Evolutionary conservation across 179 eudicot genomes (phyloP).

Genomic region (Monotropa hypopitys): DNA sequence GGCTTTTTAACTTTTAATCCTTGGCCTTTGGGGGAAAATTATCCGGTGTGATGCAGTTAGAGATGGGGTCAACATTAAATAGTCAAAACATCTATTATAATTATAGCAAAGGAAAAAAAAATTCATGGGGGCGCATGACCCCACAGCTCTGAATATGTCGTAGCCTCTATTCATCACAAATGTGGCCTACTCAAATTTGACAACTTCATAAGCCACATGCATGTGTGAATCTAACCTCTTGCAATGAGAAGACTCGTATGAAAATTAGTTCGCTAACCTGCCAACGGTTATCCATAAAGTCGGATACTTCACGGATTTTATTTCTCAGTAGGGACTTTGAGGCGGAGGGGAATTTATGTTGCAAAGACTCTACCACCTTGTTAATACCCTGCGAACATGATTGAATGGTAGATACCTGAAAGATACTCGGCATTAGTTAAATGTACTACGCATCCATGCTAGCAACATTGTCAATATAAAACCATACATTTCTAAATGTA

Average conservation of each 20-base stretch:
- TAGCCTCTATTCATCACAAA: too few relatives aligned
- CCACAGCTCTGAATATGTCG: too few relatives aligned
- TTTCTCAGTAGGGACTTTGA: constrained; percentile 47
- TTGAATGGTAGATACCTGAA: constrained; percentile 61
- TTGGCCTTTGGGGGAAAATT: too few relatives aligned
- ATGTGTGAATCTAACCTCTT: background rate
- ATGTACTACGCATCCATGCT: background rate
- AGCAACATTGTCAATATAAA: background rate
- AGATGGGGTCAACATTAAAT: too few relatives aligned
- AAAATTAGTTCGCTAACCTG: constrained; percentile 38
- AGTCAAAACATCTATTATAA: too few relatives aligned
- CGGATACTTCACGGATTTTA: constrained; percentile 71
- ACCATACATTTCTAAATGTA: background rate
- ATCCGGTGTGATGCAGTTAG: too few relatives aligned
- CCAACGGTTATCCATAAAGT: constrained; percentile 66
- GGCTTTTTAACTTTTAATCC: too few relatives aligned
- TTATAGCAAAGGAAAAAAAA: too few relatives aligned
- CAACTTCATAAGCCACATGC: background rate
- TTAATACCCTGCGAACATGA: constrained; percentile 47
- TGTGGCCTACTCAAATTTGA: background rate
- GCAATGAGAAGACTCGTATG: background rate
- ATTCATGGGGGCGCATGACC: too few relatives aligned
- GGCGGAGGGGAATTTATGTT: constrained; percentile 42
- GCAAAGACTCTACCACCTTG: constrained; percentile 51
- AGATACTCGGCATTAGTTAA: background rate